phyloP scores from a whole-genome alignment of 2,329 filamentous ascomycete species.

The Aspergillus alliaceus region DNA sequence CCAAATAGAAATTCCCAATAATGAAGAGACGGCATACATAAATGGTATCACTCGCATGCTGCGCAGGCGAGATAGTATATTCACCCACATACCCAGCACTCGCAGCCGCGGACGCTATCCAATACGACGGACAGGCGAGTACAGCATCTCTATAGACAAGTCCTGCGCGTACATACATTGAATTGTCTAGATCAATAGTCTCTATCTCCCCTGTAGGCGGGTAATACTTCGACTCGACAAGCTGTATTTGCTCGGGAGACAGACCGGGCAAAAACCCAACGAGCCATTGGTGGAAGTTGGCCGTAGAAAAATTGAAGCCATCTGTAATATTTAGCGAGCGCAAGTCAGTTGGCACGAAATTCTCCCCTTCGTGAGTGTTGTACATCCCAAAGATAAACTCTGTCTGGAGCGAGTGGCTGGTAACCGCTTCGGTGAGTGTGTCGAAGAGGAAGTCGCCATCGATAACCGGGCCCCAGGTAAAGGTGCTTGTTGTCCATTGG shows the following conservation, averaged over 20 bases:
- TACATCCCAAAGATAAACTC: constrained; percentile 56
- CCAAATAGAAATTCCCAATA: no score
- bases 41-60: constrained; percentile 58
- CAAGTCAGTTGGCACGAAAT: constrained; percentile 58
- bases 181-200: constrained; percentile 49
- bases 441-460: constrained; percentile 55
- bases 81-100: constrained; percentile 56
- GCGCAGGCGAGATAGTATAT: constrained; percentile 60
- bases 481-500: constrained; percentile 57
- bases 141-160: constrained; percentile 60
- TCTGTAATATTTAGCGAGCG: constrained; percentile 31
- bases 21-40: constrained; percentile 52
- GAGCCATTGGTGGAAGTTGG: constrained; percentile 56
- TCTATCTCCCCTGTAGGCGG: constrained; percentile 51
- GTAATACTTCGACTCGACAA: constrained; percentile 48
- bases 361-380: constrained; percentile 64
- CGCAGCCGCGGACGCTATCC: constrained; percentile 51
- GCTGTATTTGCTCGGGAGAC: constrained; percentile 37
- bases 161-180: constrained; percentile 54
- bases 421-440: constrained; percentile 48
- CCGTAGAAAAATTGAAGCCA: constrained; percentile 52
- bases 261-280: constrained; percentile 55
- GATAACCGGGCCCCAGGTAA: constrained; percentile 62
- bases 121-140: constrained; percentile 61
- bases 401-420: constrained; percentile 43